Conservation (phyloP, 2,329 filamentous ascomycete genomes). For the Neonectria sp. region DNA sequence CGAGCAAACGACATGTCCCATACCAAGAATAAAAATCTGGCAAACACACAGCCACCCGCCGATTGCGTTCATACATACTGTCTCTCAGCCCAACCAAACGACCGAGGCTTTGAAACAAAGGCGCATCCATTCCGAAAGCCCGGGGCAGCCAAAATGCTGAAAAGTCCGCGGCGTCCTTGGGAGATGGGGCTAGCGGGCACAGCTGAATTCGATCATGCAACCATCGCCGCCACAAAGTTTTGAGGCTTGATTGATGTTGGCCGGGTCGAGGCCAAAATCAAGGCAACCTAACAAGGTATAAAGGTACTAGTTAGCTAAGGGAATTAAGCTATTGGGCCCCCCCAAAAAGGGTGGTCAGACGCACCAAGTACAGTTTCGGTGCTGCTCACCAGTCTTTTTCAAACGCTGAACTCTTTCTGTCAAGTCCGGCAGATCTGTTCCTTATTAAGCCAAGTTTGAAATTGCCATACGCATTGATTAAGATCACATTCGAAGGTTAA, state of each 20-base stretch:
- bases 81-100: not conserved
- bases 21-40: too few relatives aligned
- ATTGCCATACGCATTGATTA: too few relatives aligned
- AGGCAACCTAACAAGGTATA: not conserved
- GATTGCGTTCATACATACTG: not conserved
- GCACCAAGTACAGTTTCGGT: not conserved
- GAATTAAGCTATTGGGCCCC: not conserved
- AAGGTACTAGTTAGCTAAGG: not conserved
- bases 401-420: not conserved
- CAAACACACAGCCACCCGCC: not conserved
- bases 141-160: not conserved
- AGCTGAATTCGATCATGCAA: not conserved
- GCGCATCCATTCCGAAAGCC: too few relatives aligned
- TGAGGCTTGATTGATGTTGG: not conserved
- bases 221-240: constrained; percentile 3
- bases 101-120: not conserved
- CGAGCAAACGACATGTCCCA: not conserved
- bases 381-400: too few relatives aligned
- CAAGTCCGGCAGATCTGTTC: not conserved
- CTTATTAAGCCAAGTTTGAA: not conserved
- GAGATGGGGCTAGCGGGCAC: not conserved
- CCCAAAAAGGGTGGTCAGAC: not conserved
- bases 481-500: not conserved
- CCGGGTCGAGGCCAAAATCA: not conserved
- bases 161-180: not conserved